Evolutionary conservation across 2,329 filamentous ascomycete genomes (phyloP).

Genomic region (Pseudogymnoascus verrucosus): DNA sequence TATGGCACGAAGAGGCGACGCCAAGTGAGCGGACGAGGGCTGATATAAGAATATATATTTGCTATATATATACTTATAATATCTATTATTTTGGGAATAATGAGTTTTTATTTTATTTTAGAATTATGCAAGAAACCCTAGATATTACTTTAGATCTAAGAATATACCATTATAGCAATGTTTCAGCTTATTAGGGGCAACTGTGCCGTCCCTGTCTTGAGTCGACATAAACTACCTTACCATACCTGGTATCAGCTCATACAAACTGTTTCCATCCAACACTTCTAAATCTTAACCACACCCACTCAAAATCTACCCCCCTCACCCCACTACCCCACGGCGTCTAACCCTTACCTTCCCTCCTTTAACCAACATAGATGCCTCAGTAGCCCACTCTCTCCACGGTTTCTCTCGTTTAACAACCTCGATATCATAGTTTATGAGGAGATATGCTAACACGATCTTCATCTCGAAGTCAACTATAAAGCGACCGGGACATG

Average conservation of each 20-base stretch:
- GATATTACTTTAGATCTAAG: background rate
- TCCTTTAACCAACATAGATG: conserved; percentile 21
- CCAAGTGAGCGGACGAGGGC: background rate
- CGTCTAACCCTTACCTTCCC: conserved; percentile 20
- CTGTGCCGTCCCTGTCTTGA: no score
- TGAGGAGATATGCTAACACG: conserved; percentile 16
- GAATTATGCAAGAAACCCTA: background rate
- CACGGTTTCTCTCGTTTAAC: conserved; percentile 19
- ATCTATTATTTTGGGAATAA: background rate
- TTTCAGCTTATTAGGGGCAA: no score
- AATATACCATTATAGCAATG: no score
- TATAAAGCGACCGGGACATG: conserved; percentile 25
- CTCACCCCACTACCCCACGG: background rate
- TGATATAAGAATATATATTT: background rate
- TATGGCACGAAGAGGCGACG: background rate
- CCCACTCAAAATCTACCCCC: background rate
- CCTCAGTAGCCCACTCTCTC: conserved; percentile 23
- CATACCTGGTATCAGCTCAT: no score
- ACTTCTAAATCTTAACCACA: no score
- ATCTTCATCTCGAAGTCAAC: conserved; percentile 23
- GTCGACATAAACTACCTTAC: no score
- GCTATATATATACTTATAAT: background rate
- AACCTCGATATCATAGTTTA: conserved; percentile 22
- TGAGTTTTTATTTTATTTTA: background rate
- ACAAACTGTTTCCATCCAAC: no score